Base-by-base conservation (phyloP, 1,139 yeast genomes). In the Geotrichum reessii region DNA sequence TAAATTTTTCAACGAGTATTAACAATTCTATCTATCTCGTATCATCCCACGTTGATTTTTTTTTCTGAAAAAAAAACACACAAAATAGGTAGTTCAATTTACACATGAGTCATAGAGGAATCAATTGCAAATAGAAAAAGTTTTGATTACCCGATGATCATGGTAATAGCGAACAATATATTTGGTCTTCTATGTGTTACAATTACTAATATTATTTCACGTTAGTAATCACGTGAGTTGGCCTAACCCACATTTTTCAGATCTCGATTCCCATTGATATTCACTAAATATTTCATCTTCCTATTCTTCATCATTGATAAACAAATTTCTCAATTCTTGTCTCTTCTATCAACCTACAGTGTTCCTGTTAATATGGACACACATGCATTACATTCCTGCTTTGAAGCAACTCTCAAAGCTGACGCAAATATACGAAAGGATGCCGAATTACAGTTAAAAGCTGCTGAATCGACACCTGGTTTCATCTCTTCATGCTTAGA, bases 401-500 rank as follows among this genome's bases (percentile, higher is more conserved):
- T 93, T 69, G 82, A 86, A 37, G 92, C 89, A 22, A 90, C 98
- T 1, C 78, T 92, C 52, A 85, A 83, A 65, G 84, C 89, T 0
- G 85, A 87, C 67, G 86, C 81, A 58, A 70, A 72, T 21, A 74
- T 80, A 28, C 82, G 96, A 66, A 78, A 76, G 60, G 81, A 81
- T 53, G 93, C 97, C 0, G 98, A 92, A 71, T 63, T 70, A 2
- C 82, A 85, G 64, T 79, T 92, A 55, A 78, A 78, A 58, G 79
- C 80, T 64, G 81, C 85, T 19, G 82, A 84, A 53, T 67, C 67
- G 47, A 71, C 78, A 1, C 81, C 89, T 1, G 97, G 96, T 1
- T 93, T 93, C 68, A 75, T 91, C 53, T 87, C 87, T 11, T 93
- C 92, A 1, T 88, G 97, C 71, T 75, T 93, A 53, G 93, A 89